phyloP scores from a whole-genome alignment of 371 early-diverging fungal genomes.

The Lichtheimia ornata region DNA sequence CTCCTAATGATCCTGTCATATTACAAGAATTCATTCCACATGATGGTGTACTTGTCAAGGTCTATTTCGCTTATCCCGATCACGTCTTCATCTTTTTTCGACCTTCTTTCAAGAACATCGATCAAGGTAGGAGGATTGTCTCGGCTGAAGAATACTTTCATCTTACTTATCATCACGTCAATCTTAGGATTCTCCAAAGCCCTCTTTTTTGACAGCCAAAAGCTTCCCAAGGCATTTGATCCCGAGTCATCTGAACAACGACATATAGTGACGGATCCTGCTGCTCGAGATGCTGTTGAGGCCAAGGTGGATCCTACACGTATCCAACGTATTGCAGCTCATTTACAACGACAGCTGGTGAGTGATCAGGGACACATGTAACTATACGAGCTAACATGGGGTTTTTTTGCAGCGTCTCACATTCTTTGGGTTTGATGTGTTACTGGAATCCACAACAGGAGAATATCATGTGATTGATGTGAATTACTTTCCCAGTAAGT shows the following conservation, averaged over 20 bases:
- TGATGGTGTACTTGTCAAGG: conserved; percentile 50
- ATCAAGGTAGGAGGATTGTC: neutral
- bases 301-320: conserved; percentile 24
- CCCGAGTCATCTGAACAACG: neutral
- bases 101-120: conserved; percentile 46
- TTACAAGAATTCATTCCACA: conserved; percentile 53
- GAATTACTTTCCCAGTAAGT: conserved; percentile 54
- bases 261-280: neutral
- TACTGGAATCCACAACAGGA: conserved; percentile 35
- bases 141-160: neutral
- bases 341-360: conserved; percentile 38
- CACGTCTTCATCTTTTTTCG: conserved; percentile 34
- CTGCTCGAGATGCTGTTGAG: conserved; percentile 25
- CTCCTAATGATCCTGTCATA: conserved; percentile 32
- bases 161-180: neutral
- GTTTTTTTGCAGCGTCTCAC: conserved; percentile 37
- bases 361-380: neutral
- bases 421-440: conserved; percentile 51
- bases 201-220: conserved; percentile 45
- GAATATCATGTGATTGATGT: conserved; percentile 48
- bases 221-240: conserved; percentile 45
- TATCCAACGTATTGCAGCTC: conserved; percentile 35
- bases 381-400: neutral
- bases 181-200: neutral
- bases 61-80: conserved; percentile 43